Evolutionary conservation across 768 basidiomycete species (phyloP).

Genomic region (Psilocybe tampanensis): DNA sequence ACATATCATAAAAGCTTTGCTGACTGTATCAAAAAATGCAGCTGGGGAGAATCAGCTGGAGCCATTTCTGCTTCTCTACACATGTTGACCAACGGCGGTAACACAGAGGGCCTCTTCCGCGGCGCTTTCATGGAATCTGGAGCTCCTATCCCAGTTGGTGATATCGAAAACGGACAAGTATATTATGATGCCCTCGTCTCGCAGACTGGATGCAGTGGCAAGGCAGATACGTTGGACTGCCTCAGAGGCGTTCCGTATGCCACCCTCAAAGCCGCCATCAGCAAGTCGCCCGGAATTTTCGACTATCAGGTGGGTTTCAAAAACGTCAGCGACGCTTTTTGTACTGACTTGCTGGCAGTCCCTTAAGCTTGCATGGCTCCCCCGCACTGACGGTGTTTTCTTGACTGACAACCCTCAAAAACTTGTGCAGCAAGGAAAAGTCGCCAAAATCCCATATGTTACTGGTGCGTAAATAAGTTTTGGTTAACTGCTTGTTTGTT

Average conservation of each 20-base stretch:
- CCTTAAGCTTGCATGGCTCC: constrained; percentile 47
- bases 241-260: constrained; percentile 40
- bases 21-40: constrained; percentile 4
- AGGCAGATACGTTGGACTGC: constrained; percentile 42
- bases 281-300: constrained; percentile 39
- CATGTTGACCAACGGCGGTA: constrained; percentile 48
- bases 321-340: too few species aligned
- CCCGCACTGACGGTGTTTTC: constrained; percentile 51
- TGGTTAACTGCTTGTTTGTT: background rate
- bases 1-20: background rate
- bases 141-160: constrained; percentile 44
- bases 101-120: constrained; percentile 48
- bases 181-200: constrained; percentile 46
- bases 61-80: constrained; percentile 56
- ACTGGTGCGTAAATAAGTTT: constrained; percentile 32
- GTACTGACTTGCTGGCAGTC: constrained; percentile 29
- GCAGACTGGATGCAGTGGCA: constrained; percentile 29
- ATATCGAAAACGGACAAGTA: constrained; percentile 39
- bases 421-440: constrained; percentile 42
- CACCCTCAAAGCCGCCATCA: constrained; percentile 39
- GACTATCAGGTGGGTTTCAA: constrained; percentile 38
- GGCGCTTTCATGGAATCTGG: constrained; percentile 50
- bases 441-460: constrained; percentile 54
- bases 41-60: constrained; percentile 49
- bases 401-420: constrained; percentile 45